Percentiles rank a stretch among this genome's conserved stretches.
phyloP scores from a whole-genome alignment of 345 rosid species.

The Arabidopsis arenosa region DNA sequence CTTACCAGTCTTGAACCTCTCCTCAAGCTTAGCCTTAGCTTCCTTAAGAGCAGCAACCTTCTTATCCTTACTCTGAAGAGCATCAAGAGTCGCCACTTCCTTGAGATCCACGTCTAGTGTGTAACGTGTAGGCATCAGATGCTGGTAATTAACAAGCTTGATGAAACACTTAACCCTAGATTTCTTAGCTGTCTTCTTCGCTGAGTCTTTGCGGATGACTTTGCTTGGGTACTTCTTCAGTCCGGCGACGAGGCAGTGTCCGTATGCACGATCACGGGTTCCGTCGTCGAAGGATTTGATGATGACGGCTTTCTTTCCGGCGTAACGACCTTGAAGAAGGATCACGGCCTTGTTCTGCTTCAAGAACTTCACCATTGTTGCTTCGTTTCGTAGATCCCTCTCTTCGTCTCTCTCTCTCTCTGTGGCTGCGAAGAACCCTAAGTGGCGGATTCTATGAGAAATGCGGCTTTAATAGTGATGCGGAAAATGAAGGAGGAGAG shows the following conservation, averaged over 20 bases:
- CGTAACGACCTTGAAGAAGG: conserved; percentile 65
- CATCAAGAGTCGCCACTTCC: conserved; percentile 52
- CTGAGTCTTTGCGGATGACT: conserved; percentile 59
- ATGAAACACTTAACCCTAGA: conserved; percentile 63
- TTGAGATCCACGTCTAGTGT: conserved; percentile 67
- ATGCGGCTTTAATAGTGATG: conserved; percentile 28
- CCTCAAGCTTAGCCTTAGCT: conserved; percentile 61
- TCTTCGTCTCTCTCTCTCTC: conserved; percentile 10
- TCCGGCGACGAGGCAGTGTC: conserved; percentile 68
- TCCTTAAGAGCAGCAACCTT: conserved; percentile 59
- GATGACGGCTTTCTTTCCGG: conserved; percentile 64
- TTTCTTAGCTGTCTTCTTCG: conserved; percentile 66
- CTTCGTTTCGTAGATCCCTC: conserved; percentile 15
- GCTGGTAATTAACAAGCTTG: conserved; percentile 66
- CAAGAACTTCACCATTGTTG: conserved; percentile 46
- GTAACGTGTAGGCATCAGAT: conserved; percentile 67
- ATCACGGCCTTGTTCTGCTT: conserved; percentile 60
- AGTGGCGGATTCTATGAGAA: not conserved
- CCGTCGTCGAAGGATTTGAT: conserved; percentile 56
- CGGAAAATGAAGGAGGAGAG: not conserved
- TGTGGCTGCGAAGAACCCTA: conserved; percentile 37
- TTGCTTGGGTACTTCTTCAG: conserved; percentile 62
- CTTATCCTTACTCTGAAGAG: conserved; percentile 54
- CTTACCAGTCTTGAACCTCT: conserved; percentile 66
- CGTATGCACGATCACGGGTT: conserved; percentile 56